A percentile compares a stretch with the other conserved stretches of the same genome.
Evolutionary conservation across 805 yeast species (phyloP).

Genomic region (Schizosaccharomyces octosporus): DNA sequence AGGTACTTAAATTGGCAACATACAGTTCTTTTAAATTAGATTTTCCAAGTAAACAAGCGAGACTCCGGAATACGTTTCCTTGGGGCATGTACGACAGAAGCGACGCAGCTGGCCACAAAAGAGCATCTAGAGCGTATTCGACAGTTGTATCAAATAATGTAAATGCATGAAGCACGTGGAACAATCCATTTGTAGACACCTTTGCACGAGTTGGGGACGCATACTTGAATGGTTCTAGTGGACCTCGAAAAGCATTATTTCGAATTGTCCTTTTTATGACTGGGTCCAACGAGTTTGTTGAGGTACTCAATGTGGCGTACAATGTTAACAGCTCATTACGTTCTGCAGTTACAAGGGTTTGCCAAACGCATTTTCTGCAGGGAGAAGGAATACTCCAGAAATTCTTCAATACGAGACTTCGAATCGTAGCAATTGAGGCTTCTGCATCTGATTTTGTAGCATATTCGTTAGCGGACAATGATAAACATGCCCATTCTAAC

Average conservation of each 20-base stretch:
- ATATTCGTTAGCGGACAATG: background rate
- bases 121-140: background rate
- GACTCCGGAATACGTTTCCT: background rate
- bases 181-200: background rate
- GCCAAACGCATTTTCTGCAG: background rate
- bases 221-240: background rate
- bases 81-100: background rate
- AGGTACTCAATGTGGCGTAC: background rate
- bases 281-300: background rate
- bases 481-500: background rate
- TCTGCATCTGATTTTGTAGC: background rate
- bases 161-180: background rate
- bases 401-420: background rate
- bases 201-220: background rate
- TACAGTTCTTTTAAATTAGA: background rate
- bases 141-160: constrained; percentile 1
- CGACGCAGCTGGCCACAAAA: background rate
- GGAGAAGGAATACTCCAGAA: background rate
- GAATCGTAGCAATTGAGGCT: background rate
- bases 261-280: background rate
- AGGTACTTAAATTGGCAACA: background rate
- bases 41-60: background rate
- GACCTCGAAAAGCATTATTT: background rate
- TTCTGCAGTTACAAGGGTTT: background rate
- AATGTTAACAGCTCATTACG: background rate